phyloP scores from a whole-genome alignment of 768 basidiomycete genomes.

The Russula vinacea region DNA sequence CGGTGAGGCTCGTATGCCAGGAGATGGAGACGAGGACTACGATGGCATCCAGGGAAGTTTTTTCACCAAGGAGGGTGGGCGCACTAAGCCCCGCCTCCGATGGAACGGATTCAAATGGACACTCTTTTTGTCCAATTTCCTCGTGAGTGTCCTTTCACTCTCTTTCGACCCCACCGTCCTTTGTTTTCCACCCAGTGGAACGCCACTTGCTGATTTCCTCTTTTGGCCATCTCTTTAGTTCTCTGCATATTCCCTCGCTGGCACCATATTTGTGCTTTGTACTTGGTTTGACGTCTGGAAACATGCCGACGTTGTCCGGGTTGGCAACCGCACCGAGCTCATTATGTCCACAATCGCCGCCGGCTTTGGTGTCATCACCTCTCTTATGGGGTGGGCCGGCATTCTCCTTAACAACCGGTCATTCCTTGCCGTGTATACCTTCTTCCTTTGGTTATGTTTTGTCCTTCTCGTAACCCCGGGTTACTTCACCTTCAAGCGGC shows the following conservation, averaged over 20 bases:
- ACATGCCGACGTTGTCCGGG: slow-evolving; percentile 66
- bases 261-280: slow-evolving; percentile 62
- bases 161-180: neutral
- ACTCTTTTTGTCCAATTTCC: slow-evolving; percentile 60
- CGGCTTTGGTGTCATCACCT: slow-evolving; percentile 55
- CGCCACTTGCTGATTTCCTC: slow-evolving; percentile 10
- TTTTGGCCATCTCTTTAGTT: slow-evolving; percentile 40
- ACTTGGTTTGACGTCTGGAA: slow-evolving; percentile 76
- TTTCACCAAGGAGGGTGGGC: slow-evolving; percentile 44
- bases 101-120: slow-evolving; percentile 89
- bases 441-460: slow-evolving; percentile 73
- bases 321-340: slow-evolving; percentile 65
- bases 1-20: slow-evolving; percentile 42
- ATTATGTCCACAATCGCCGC: slow-evolving; percentile 69
- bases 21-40: slow-evolving; percentile 40
- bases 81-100: slow-evolving; percentile 45
- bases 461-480: slow-evolving; percentile 69
- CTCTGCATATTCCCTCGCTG: slow-evolving; percentile 55
- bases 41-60: slow-evolving; percentile 39
- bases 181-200: neutral
- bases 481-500: slow-evolving; percentile 72
- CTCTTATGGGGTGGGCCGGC: slow-evolving; percentile 73
- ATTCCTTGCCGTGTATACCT: slow-evolving; percentile 71
- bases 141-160: slow-evolving; percentile 40
- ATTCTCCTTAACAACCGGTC: slow-evolving; percentile 80